phyloP scores from a whole-genome alignment of 768 basidiomycete species.

The Favolaschia claudopus region DNA sequence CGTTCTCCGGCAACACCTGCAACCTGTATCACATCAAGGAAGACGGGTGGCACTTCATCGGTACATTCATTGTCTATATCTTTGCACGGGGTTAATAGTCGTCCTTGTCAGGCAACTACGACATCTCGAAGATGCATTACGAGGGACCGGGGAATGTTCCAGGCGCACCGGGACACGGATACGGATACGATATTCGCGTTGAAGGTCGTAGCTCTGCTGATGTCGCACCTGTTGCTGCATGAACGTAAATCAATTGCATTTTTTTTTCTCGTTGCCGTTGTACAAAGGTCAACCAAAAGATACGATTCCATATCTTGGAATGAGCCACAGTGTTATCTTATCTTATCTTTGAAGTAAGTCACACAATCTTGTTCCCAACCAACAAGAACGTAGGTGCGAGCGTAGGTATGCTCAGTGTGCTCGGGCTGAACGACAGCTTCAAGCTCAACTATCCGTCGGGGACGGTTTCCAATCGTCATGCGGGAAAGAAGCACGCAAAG shows the following conservation, averaged over 20 bases:
- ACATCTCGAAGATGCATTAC: constrained; percentile 90
- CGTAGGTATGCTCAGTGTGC: too few relatives aligned
- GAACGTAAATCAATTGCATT: constrained; percentile 12
- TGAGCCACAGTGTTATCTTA: too few relatives aligned
- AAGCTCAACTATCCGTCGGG: too few relatives aligned
- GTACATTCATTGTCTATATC: constrained; percentile 51
- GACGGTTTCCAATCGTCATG: too few relatives aligned
- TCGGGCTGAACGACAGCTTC: too few relatives aligned
- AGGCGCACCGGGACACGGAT: constrained; percentile 70
- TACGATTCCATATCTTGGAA: too few relatives aligned
- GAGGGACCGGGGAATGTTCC: constrained; percentile 79
- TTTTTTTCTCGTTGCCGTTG: too few relatives aligned
- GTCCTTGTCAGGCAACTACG: constrained; percentile 79
- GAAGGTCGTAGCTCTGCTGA: constrained; percentile 63
- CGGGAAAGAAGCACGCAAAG: too few relatives aligned
- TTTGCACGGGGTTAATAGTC: neutral
- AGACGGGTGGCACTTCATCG: constrained; percentile 95
- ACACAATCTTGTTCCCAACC: too few relatives aligned
- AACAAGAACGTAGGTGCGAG: too few relatives aligned
- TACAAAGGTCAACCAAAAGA: too few relatives aligned
- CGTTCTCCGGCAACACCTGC: constrained; percentile 94
- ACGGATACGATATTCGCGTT: constrained; percentile 81
- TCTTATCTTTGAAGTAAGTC: too few relatives aligned
- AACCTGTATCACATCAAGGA: constrained; percentile 97
- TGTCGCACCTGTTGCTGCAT: constrained; percentile 43